Percentiles rank a stretch among this genome's conserved stretches.
Evolutionary conservation across 768 basidiomycete genomes (phyloP).

Genomic region (Phanerochaete sordida): DNA sequence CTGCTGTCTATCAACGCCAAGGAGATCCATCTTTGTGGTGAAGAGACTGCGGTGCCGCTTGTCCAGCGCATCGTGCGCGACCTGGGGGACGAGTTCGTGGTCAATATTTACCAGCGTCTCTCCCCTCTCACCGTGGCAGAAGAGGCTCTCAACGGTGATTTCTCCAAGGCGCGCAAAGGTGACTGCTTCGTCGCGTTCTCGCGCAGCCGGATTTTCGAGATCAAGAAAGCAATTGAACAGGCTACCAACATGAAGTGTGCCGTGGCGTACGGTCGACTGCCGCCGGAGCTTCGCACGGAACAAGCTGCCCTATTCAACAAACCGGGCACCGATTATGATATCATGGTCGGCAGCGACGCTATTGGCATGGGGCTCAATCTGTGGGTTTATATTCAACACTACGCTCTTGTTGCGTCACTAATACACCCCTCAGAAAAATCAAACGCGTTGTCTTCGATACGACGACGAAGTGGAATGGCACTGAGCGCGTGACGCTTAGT

Average conservation of each 20-base stretch:
- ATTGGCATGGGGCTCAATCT: slow-evolving; percentile 97
- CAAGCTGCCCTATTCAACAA: slow-evolving; percentile 94
- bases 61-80: slow-evolving; percentile 62
- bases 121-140: slow-evolving; percentile 77
- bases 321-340: slow-evolving; percentile 75
- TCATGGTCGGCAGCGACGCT: slow-evolving; percentile 91
- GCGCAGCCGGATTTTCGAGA: slow-evolving; percentile 65
- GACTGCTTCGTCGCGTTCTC: slow-evolving; percentile 93
- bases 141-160: slow-evolving; percentile 57
- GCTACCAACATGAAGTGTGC: slow-evolving; percentile 78
- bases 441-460: slow-evolving; percentile 78
- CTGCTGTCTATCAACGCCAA: slow-evolving; percentile 71
- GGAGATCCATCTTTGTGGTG: slow-evolving; percentile 94
- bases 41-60: slow-evolving; percentile 87
- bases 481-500: slow-evolving; percentile 42
- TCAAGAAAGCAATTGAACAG: slow-evolving; percentile 72
- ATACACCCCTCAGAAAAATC: slow-evolving; percentile 66
- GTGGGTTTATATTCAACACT: slow-evolving; percentile 48
- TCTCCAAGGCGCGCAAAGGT: slow-evolving; percentile 62
- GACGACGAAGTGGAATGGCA: slow-evolving; percentile 64
- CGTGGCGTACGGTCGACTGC: slow-evolving; percentile 88
- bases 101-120: slow-evolving; percentile 85
- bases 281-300: slow-evolving; percentile 87
- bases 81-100: slow-evolving; percentile 77
- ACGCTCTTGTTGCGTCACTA: neutral